phyloP scores from a whole-genome alignment of 139 green algal genomes.

The Pseudopediastrum boryanum region DNA sequence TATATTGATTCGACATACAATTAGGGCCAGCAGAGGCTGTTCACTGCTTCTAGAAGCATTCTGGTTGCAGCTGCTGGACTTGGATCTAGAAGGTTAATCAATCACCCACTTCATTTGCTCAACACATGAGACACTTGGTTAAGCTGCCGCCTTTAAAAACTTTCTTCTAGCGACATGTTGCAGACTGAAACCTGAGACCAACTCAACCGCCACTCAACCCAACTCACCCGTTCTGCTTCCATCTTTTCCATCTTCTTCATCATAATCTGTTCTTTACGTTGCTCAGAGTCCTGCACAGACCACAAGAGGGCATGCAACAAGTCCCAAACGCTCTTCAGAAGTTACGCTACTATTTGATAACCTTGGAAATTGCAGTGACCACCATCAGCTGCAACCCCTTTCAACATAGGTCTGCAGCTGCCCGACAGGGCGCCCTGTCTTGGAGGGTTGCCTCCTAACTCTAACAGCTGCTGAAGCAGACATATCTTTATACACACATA shows the following conservation, averaged over 20 bases:
- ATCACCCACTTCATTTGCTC: too few species aligned
- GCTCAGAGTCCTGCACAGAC: background rate
- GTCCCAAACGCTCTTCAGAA: background rate
- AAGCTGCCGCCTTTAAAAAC: background rate
- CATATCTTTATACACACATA: background rate
- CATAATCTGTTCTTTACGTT: slow-evolving; percentile 5
- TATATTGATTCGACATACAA: too few species aligned
- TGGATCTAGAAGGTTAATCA: too few species aligned
- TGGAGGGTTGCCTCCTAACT: background rate
- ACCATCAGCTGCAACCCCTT: too few species aligned
- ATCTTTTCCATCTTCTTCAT: slow-evolving; percentile 22
- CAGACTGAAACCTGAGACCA: background rate
- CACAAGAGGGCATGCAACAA: background rate
- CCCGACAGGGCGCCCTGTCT: background rate
- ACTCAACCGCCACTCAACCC: background rate
- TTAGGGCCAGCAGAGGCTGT: too few species aligned
- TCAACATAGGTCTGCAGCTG: background rate
- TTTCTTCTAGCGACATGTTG: background rate
- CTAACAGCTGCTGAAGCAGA: too few species aligned
- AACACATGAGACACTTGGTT: background rate
- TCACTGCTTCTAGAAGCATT: too few species aligned
- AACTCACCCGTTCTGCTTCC: slow-evolving; percentile 29
- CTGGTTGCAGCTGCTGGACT: too few species aligned
- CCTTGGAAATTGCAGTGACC: background rate
- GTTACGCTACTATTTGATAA: background rate